Evolutionary conservation across 345 rosid species (phyloP).

Genomic region (Gossypium herbaceum): DNA sequence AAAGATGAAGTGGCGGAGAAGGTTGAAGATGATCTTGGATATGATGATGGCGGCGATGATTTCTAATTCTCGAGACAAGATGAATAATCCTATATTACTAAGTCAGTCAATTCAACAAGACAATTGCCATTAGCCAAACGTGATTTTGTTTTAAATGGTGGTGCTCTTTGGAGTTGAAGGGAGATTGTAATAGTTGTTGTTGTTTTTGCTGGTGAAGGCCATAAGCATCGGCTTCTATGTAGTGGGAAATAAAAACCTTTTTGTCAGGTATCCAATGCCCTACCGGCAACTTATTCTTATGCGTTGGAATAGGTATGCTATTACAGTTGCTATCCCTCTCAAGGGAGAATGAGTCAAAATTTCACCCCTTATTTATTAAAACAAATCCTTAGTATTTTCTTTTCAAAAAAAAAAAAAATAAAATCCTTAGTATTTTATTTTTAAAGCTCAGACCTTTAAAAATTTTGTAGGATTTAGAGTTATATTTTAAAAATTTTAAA

Average conservation of each 20-base stretch:
- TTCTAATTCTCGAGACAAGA: constrained; percentile 14
- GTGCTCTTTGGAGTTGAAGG: background rate
- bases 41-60: constrained; percentile 29
- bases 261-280: background rate
- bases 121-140: background rate
- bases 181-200: background rate
- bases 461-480: no score
- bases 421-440: no score
- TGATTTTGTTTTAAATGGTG: background rate
- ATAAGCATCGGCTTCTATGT: background rate
- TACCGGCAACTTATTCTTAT: background rate
- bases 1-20: constrained; percentile 56
- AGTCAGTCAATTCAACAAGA: background rate
- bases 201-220: background rate
- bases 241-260: background rate
- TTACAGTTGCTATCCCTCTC: background rate
- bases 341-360: background rate
- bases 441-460: no score
- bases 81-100: no score
- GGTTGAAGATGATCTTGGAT: constrained; percentile 56
- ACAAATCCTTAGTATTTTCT: no score
- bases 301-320: background rate
- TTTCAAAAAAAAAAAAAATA: no score
- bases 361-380: no score
- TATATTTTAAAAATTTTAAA: no score